Conservation (phyloP, 495 filamentous ascomycete species). For the Podospora bellae-mahoneyi region DNA sequence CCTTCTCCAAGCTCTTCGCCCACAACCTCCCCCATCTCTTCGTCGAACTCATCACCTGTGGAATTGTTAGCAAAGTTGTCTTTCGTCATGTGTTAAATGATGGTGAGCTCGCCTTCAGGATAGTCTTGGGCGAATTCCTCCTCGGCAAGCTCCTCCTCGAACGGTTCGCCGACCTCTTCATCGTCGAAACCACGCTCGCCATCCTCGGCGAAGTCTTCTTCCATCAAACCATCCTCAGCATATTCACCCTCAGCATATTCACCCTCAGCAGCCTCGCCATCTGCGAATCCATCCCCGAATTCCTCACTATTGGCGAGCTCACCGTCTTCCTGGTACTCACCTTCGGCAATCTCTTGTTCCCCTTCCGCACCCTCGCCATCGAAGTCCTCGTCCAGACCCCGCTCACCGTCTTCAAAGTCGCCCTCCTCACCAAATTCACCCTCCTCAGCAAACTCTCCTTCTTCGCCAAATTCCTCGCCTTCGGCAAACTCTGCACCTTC, state of each 20-base stretch:
- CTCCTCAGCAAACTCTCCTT: neutral
- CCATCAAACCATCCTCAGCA: neutral
- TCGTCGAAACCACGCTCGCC: neutral
- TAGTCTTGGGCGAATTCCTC: neutral
- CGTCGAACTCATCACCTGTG: neutral
- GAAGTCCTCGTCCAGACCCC: neutral
- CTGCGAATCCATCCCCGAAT: neutral
- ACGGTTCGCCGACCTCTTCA: neutral
- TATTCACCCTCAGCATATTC: neutral
- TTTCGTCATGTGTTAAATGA: neutral
- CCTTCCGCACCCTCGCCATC: neutral
- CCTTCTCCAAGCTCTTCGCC: neutral
- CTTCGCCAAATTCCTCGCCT: neutral
- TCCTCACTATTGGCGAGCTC: constrained; percentile 2
- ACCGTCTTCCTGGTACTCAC: constrained; percentile 9
- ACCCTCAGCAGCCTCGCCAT: constrained; percentile 1
- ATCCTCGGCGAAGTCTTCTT: neutral
- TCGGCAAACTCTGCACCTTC: neutral
- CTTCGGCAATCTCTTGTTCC: neutral
- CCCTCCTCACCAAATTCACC: neutral
- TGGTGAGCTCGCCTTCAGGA: neutral
- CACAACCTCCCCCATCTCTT: neutral
- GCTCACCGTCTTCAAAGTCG: neutral
- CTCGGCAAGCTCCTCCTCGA: neutral
- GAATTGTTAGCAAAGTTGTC: neutral